Evolutionary conservation across 2,329 filamentous ascomycete species (phyloP).

Genomic region (Albifimbria verrucaria): DNA sequence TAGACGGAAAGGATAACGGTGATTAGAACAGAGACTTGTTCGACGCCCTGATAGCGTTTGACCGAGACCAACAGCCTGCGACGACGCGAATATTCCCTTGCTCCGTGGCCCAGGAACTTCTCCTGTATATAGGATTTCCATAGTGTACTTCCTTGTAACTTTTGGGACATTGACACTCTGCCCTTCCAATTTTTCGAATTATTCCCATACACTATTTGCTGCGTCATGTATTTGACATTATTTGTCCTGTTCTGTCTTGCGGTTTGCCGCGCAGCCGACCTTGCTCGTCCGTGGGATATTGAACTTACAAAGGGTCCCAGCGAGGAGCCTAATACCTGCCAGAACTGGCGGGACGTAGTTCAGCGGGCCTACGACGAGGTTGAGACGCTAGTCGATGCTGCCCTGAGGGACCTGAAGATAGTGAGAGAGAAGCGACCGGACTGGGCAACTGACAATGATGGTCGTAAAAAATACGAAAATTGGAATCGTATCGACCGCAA

Average conservation of each 20-base stretch:
- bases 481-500: background rate
- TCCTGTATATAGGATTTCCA: no score
- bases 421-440: background rate
- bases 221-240: background rate
- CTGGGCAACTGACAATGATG: background rate
- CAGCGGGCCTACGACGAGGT: background rate
- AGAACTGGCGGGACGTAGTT: background rate
- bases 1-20: no score
- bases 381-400: background rate
- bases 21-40: no score
- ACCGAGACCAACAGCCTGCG: no score
- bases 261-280: background rate
- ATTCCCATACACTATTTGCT: background rate
- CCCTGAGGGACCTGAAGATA: background rate
- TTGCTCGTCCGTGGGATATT: background rate
- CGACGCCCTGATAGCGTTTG: no score
- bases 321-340: background rate
- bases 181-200: background rate
- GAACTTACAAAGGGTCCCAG: background rate
- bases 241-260: background rate
- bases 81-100: no score
- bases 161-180: no score
- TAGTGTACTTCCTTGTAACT: no score
- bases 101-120: no score
- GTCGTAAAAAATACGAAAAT: background rate